Evolutionary conservation across 495 filamentous ascomycete genomes (phyloP), one percentile per base, ranked within the genome.

Genomic region (Neurospora sp.): DNA sequence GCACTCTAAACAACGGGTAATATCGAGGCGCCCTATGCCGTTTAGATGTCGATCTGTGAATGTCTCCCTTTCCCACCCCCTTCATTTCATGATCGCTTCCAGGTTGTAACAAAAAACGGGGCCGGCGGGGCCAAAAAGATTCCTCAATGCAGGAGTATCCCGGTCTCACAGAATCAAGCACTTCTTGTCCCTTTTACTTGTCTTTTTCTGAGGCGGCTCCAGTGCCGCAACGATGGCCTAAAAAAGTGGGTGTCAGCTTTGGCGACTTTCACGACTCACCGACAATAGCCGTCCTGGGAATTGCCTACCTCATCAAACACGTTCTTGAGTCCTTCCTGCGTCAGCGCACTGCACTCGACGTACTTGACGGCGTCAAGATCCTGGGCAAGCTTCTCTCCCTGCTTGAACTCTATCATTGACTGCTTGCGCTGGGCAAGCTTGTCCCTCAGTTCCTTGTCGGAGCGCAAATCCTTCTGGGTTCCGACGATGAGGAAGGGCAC

Each of bases 401-500:
- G 82, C 27, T 65, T 65, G 53, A 65, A 65, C 53, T 65, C 53
- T 65, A 65, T 65, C 94, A 98, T 97, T 82, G 96, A 94, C 80
- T 98, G 96, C 81, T 96, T 97, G 53, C 53, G 53, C 53, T 65
- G 53, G 40, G 91, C 84, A 39, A 99, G 86, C 86, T 98, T 99
- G 74, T 97, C 94, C 68, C 91, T 86, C 5, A 98, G 94, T 70
- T 88, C 87, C n/a, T 89, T 82, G 76, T 99, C 96, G 71, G 98
- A 95, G 76, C 96, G 86, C 78, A 99, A 86, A 92, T 99, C 96
- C 71, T 94, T 94, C 84, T 99, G 96, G 14, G 96, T 99, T 75
- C 96, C 96, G 74, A 99, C 96, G 75, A 99, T 98, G 68, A 99
- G 84, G 87, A 96, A 99, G 40, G 96, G 96, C 14, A 99, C 96